phyloP scores from a whole-genome alignment of 768 basidiomycete genomes.

The Auricularia sp. region DNA sequence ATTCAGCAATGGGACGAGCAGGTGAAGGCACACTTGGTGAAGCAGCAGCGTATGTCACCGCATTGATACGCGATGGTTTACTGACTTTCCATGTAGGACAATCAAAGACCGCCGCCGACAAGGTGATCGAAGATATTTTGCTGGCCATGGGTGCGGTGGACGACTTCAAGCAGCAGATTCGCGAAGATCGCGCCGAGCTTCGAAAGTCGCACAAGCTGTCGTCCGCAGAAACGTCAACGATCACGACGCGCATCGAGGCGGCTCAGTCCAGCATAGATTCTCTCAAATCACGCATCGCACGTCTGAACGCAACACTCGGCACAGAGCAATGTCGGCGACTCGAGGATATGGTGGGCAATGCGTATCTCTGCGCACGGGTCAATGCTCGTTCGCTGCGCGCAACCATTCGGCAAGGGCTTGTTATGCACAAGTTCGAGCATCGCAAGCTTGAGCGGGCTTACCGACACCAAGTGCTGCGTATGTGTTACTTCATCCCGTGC shows the following conservation, averaged over 20 bases:
- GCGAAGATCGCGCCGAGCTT: neutral
- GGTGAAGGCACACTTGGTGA: neutral
- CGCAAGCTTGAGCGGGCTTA: neutral
- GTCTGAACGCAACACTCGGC: neutral
- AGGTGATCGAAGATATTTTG: neutral
- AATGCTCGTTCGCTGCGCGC: neutral
- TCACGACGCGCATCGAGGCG: neutral
- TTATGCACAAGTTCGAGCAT: neutral
- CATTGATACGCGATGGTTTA: neutral
- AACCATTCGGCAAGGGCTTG: neutral
- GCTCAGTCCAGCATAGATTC: neutral
- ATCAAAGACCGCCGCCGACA: neutral
- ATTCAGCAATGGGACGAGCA: neutral
- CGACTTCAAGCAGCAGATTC: neutral
- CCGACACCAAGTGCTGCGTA: neutral
- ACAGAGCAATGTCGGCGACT: neutral
- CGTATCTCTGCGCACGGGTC: neutral
- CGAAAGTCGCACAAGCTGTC: neutral
- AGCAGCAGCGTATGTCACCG: neutral
- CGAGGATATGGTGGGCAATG: neutral
- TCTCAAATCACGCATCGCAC: neutral
- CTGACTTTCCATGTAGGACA: neutral
- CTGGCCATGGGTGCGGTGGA: neutral
- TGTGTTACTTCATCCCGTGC: neutral
- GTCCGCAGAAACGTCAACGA: neutral